A percentile compares a stretch with the other conserved stretches of the same genome.
Conservation (phyloP, 768 basidiomycete genomes). For the Lenzites betulinus region DNA sequence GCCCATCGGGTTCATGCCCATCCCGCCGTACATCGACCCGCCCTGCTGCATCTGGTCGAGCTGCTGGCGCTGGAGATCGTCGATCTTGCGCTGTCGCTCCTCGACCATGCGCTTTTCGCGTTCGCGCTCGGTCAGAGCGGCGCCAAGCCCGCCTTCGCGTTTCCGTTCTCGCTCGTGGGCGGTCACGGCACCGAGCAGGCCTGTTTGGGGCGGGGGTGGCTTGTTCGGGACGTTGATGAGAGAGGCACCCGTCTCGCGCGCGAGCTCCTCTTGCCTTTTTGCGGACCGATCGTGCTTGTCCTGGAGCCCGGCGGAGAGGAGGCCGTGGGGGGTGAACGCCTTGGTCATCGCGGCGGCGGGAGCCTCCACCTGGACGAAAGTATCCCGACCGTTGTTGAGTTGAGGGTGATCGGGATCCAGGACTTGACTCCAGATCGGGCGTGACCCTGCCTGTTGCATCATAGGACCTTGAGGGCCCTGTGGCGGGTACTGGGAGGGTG, state of each 20-base stretch:
- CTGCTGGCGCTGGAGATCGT: slow-evolving; percentile 87
- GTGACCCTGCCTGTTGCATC: slow-evolving; percentile 50
- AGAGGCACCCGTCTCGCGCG: slow-evolving; percentile 87
- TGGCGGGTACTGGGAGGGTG: slow-evolving; percentile 55
- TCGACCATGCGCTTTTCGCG: slow-evolving; percentile 90
- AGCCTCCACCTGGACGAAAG: slow-evolving; percentile 76
- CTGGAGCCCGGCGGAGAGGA: slow-evolving; percentile 92
- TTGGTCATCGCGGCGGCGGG: slow-evolving; percentile 80
- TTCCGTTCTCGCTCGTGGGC: slow-evolving; percentile 94
- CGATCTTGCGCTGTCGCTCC: slow-evolving; percentile 89
- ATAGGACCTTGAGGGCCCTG: slow-evolving; percentile 28
- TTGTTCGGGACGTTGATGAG: slow-evolving; percentile 96
- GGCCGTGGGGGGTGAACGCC: slow-evolving; percentile 91
- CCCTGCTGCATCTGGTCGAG: slow-evolving; percentile 88
- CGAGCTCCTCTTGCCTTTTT: slow-evolving; percentile 91
- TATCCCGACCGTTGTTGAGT: slow-evolving; percentile 38
- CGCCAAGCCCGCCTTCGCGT: slow-evolving; percentile 93
- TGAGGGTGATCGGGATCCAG: slow-evolving; percentile 55
- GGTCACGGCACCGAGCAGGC: slow-evolving; percentile 93
- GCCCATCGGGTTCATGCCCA: slow-evolving; percentile 42
- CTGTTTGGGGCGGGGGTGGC: slow-evolving; percentile 92
- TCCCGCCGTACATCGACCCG: slow-evolving; percentile 66
- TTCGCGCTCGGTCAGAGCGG: slow-evolving; percentile 92
- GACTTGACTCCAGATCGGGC: slow-evolving; percentile 87
- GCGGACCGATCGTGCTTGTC: slow-evolving; percentile 96